Conservation (phyloP, 176 grass and related monocot species). For the Avena sativa region DNA sequence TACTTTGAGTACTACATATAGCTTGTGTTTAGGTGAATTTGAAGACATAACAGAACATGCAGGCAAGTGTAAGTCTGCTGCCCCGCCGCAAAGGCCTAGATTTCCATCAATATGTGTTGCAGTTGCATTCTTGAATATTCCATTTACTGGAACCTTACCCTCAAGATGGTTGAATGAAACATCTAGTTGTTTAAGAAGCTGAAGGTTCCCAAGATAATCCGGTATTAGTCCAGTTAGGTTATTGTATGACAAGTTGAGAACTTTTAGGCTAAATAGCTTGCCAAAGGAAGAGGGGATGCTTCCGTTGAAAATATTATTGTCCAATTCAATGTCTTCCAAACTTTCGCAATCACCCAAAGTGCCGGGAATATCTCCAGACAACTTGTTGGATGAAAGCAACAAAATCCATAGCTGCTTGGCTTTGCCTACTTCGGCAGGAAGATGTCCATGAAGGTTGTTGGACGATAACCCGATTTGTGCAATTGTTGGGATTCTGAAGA, state of each 20-base stretch:
- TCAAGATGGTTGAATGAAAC: slow-evolving; percentile 34
- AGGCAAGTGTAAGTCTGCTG: background rate
- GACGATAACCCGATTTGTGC: background rate
- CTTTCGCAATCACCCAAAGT: slow-evolving; percentile 29
- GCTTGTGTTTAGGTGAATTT: background rate
- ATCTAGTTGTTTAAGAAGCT: slow-evolving; percentile 31
- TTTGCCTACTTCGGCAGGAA: background rate
- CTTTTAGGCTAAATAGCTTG: background rate
- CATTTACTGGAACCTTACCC: slow-evolving; percentile 2
- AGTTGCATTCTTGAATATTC: slow-evolving; percentile 19
- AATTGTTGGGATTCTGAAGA: slow-evolving; percentile 31
- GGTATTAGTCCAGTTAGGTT: slow-evolving; percentile 12
- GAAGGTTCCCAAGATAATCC: slow-evolving; percentile 21
- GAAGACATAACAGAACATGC: background rate
- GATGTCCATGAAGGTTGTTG: slow-evolving; percentile 8
- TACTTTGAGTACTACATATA: background rate
- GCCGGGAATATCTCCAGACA: slow-evolving; percentile 20
- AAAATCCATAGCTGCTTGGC: slow-evolving; percentile 35
- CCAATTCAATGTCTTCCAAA: slow-evolving; percentile 31
- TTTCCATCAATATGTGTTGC: slow-evolving; percentile 17
- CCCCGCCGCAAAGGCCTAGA: background rate
- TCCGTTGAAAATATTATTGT: slow-evolving; percentile 1
- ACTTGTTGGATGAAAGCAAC: slow-evolving; percentile 35
- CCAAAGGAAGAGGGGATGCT: background rate
- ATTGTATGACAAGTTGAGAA: slow-evolving; percentile 31